A percentile compares a stretch with the other conserved stretches of the same genome.
Conservation (phyloP, 192 early-diverging fungal genomes). For the Mortierella alpina region DNA sequence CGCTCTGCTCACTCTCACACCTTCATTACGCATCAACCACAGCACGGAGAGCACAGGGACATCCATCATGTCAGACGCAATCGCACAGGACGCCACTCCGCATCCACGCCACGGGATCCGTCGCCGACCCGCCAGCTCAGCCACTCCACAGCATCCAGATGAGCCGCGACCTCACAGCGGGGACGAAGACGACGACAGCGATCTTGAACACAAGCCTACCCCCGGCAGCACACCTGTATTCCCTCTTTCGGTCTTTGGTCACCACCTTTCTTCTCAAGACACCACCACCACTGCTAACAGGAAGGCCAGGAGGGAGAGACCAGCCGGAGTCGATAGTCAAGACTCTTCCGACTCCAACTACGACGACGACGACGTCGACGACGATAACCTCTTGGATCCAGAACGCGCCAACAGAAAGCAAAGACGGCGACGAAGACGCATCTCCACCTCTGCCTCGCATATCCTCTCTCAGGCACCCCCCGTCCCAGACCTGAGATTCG, state of each 20-base stretch:
- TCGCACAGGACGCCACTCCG: conserved; percentile 37
- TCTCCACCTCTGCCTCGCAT: conserved; percentile 39
- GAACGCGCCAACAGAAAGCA: neutral
- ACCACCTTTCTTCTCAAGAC: neutral
- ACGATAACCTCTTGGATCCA: neutral
- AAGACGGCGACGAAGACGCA: conserved; percentile 17
- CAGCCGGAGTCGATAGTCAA: too few relatives aligned
- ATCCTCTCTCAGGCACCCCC: conserved; percentile 37
- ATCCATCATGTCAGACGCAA: conserved; percentile 24
- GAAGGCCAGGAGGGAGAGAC: neutral
- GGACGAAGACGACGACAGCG: conserved; percentile 3
- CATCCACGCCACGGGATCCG: conserved; percentile 31
- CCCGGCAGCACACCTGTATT: neutral
- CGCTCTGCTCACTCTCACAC: too few relatives aligned
- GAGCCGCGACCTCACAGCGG: neutral
- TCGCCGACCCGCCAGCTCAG: neutral
- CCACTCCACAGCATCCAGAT: neutral
- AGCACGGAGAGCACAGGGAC: neutral
- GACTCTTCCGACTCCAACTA: conserved; percentile 8
- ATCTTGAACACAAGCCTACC: neutral
- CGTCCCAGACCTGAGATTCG: conserved; percentile 44
- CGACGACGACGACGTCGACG: conserved; percentile 1
- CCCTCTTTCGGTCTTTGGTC: conserved; percentile 3
- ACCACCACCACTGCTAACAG: neutral
- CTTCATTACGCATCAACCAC: neutral